Evolutionary conservation across 2,329 filamentous ascomycete species (phyloP).

Genomic region (Colletotrichum neosansevieriae): DNA sequence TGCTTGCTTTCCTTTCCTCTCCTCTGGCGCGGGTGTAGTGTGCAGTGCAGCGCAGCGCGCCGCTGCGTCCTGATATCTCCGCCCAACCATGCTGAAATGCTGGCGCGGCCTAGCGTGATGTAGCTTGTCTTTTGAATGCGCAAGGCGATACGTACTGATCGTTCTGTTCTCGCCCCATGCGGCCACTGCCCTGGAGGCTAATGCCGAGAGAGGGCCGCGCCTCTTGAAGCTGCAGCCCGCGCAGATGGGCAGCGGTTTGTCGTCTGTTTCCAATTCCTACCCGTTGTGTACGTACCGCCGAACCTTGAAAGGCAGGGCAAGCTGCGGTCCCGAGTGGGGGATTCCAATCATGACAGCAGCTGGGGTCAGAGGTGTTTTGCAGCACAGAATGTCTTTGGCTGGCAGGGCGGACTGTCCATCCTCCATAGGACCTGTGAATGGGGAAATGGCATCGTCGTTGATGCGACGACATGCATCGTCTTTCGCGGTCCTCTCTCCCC

Average conservation of each 20-base stretch:
- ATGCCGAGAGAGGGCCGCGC: conserved; percentile 40
- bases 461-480: conserved; percentile 12
- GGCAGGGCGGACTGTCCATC: not conserved
- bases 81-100: conserved; percentile 34
- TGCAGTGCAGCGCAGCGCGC: conserved; percentile 19
- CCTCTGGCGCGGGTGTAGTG: conserved; percentile 10
- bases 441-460: conserved; percentile 13
- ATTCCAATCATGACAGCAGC: conserved; percentile 33
- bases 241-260: conserved; percentile 37
- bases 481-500: conserved; percentile 13
- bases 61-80: conserved; percentile 34
- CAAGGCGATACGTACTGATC: conserved; percentile 29
- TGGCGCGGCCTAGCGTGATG: conserved; percentile 23
- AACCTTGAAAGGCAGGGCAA: conserved; percentile 34
- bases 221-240: conserved; percentile 40
- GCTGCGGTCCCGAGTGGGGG: conserved; percentile 38
- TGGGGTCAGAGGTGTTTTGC: conserved; percentile 9
- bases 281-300: conserved; percentile 35
- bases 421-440: not conserved
- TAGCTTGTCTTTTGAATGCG: conserved; percentile 31
- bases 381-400: conserved; percentile 10
- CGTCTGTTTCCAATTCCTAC: conserved; percentile 39
- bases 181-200: conserved; percentile 36
- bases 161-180: conserved; percentile 35
- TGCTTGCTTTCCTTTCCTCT: conserved; percentile 6